phyloP scores from a whole-genome alignment of 352 stramenopile genomes.

The Phytophthora litchii region DNA sequence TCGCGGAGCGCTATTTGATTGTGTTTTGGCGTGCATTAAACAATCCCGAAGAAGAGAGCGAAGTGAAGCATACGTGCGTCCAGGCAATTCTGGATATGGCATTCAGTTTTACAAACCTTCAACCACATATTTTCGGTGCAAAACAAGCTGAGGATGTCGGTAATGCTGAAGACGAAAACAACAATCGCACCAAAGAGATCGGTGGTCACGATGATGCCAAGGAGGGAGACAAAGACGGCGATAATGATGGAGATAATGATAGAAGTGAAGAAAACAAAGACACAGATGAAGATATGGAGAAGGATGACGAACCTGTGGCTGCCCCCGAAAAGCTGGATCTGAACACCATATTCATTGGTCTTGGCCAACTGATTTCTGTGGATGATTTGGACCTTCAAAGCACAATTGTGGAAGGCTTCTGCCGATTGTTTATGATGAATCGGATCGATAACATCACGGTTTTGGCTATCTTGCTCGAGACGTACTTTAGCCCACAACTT shows the following conservation, averaged over 20 bases:
- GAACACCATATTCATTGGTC: constrained; percentile 62
- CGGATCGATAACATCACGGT: constrained; percentile 69
- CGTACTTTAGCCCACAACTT: constrained; percentile 69
- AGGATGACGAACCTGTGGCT: constrained; percentile 17
- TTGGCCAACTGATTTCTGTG: constrained; percentile 55
- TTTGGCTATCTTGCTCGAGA: constrained; percentile 69
- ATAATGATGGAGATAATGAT: constrained; percentile 13
- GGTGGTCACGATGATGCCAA: constrained; percentile 7
- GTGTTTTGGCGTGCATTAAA: constrained; percentile 83
- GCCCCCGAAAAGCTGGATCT: constrained; percentile 50
- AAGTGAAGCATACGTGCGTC: constrained; percentile 82
- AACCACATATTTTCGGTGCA: constrained; percentile 51
- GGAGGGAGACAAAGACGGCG: constrained; percentile 8
- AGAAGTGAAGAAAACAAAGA: constrained; percentile 17
- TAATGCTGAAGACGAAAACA: constrained; percentile 3
- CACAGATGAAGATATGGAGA: constrained; percentile 30
- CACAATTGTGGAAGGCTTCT: constrained; percentile 79
- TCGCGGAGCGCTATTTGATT: constrained; percentile 72
- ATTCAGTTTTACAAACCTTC: constrained; percentile 65
- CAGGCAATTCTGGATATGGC: constrained; percentile 73
- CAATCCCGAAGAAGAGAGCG: constrained; percentile 77
- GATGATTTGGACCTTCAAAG: constrained; percentile 77
- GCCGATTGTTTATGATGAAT: constrained; percentile 75
- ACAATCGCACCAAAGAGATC: constrained; percentile 8
- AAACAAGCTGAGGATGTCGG: constrained; percentile 22